Conservation (phyloP, 2,329 filamentous ascomycete species). For the Diaporthe longicolla region DNA sequence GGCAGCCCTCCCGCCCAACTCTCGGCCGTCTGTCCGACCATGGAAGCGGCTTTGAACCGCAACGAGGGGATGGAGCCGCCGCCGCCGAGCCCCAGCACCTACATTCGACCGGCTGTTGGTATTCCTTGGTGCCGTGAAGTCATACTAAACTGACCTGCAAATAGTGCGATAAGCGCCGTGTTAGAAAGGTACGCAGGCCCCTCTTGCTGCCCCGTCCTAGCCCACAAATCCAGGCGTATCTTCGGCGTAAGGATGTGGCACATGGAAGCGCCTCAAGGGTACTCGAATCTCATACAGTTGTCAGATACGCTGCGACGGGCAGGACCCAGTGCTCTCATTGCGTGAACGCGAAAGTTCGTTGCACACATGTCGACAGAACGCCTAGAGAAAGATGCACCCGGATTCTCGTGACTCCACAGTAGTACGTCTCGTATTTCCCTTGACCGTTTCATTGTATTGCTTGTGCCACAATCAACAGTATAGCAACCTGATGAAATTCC, state of each 20-base stretch:
- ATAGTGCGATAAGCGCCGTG: not conserved
- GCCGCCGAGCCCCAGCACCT: not conserved
- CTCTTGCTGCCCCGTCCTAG: not conserved
- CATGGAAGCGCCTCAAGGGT: not conserved
- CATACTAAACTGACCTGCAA: not conserved
- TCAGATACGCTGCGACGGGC: not conserved
- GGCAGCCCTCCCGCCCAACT: not conserved
- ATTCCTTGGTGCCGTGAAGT: not conserved
- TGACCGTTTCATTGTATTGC: no score
- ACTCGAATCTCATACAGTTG: not conserved
- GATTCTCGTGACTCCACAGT: constrained; percentile 6
- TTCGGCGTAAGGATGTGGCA: not conserved
- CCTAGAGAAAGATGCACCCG: not conserved
- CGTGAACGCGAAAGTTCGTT: not conserved
- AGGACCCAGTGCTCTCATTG: not conserved
- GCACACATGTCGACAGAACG: not conserved
- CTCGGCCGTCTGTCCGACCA: not conserved
- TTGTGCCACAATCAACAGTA: no score
- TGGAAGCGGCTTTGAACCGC: not conserved
- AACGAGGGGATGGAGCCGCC: not conserved
- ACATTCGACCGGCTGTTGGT: not conserved
- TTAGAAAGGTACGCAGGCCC: not conserved
- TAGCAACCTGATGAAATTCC: not conserved
- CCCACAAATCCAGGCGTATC: not conserved
- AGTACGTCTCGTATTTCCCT: not conserved